phyloP scores from a whole-genome alignment of 768 basidiomycete species.

The Lactarius quietus region DNA sequence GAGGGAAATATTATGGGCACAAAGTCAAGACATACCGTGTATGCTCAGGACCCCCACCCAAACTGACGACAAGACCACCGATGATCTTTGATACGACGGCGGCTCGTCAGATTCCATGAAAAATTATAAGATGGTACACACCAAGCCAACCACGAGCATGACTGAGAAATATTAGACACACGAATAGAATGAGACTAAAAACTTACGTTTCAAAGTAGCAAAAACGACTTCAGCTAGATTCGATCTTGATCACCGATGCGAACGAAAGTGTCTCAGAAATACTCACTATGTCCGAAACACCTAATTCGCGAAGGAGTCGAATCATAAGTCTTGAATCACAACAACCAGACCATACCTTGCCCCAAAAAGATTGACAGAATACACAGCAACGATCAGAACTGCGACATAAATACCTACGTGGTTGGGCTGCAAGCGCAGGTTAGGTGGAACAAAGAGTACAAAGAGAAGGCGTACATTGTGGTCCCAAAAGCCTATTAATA shows the following conservation, averaged over 20 bases:
- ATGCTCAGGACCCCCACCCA: constrained; percentile 26
- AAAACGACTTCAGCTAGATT: constrained; percentile 22
- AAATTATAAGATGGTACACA: not conserved
- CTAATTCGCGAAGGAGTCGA: constrained; percentile 3
- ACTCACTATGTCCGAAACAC: constrained; percentile 23
- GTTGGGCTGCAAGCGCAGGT: constrained; percentile 5
- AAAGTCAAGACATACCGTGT: constrained; percentile 12
- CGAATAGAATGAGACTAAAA: not conserved
- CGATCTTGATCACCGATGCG: not conserved
- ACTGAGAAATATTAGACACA: constrained; percentile 16
- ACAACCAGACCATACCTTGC: constrained; percentile 6
- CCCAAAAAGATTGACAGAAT: constrained; percentile 21
- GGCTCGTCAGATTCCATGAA: not conserved
- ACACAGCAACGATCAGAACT: constrained; percentile 15
- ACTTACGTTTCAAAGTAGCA: constrained; percentile 25
- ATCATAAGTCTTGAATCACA: not conserved
- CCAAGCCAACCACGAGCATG: constrained; percentile 26
- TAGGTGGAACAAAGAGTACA: not conserved
- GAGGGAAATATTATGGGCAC: not conserved
- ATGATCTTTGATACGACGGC: constrained; percentile 16
- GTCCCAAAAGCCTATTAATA: constrained; percentile 24
- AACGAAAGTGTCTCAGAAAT: not conserved
- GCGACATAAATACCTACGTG: constrained; percentile 22
- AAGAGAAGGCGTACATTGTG: constrained; percentile 11
- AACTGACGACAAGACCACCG: constrained; percentile 23